Evolutionary conservation across 805 yeast species (phyloP).

Genomic region (Saturnispora mendoncae): DNA sequence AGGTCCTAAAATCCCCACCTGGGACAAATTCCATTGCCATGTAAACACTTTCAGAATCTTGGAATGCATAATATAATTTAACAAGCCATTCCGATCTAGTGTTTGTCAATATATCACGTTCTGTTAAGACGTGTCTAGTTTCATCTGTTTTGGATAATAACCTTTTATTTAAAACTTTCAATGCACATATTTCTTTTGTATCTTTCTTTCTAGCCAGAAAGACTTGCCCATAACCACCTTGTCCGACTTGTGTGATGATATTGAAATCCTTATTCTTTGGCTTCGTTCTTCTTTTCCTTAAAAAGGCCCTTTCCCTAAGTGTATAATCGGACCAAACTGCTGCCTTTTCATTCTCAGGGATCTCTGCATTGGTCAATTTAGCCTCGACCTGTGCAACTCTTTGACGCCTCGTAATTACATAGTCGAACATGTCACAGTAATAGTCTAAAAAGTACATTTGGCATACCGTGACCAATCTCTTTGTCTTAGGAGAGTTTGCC

Average conservation of each 20-base stretch:
- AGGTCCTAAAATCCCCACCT: slow-evolving; percentile 96
- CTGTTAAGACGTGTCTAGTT: slow-evolving; percentile 91
- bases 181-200: slow-evolving; percentile 90
- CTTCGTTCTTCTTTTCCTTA: slow-evolving; percentile 82
- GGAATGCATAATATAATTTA: slow-evolving; percentile 87
- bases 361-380: slow-evolving; percentile 30
- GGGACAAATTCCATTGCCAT: slow-evolving; percentile 99
- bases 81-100: slow-evolving; percentile 96
- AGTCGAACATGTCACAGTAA: slow-evolving; percentile 92
- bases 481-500: slow-evolving; percentile 67
- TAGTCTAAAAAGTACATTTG: slow-evolving; percentile 91
- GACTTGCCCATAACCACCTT: slow-evolving; percentile 99
- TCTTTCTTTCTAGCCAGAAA: slow-evolving; percentile 90
- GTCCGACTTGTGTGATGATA: slow-evolving; percentile 96
- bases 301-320: slow-evolving; percentile 73
- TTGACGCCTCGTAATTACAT: slow-evolving; percentile 78
- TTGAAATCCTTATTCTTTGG: slow-evolving; percentile 94
- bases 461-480: slow-evolving; percentile 80
- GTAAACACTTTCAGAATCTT: slow-evolving; percentile 80
- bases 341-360: slow-evolving; percentile 33
- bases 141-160: slow-evolving; percentile 84
- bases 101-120: slow-evolving; percentile 93
- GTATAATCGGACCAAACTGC: slow-evolving; percentile 70
- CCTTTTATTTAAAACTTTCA: slow-evolving; percentile 83
- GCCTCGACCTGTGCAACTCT: slow-evolving; percentile 64